A percentile compares a stretch with the other conserved stretches of the same genome.
Evolutionary conservation across 352 stramenopile species (phyloP).

Genomic region (Phytopythium delawarense): DNA sequence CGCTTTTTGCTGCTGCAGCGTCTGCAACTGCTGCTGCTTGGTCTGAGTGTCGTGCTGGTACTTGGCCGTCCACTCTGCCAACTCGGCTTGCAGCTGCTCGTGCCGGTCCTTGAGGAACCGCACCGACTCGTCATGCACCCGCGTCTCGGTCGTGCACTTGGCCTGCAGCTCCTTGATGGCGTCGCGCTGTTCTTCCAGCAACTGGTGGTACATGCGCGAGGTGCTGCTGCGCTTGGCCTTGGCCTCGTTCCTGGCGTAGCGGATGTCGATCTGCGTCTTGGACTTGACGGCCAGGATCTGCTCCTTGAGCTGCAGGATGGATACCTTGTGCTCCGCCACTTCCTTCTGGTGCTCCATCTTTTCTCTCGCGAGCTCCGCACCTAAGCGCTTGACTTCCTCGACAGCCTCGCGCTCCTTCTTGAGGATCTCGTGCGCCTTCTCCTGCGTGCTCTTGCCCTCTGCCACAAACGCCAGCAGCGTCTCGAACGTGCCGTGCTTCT

Average conservation of each 20-base stretch:
- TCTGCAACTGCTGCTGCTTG: slow-evolving; percentile 59
- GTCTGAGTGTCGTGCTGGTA: slow-evolving; percentile 79
- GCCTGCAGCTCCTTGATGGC: slow-evolving; percentile 62
- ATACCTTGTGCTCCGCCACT: slow-evolving; percentile 56
- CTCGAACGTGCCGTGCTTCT: slow-evolving; percentile 72
- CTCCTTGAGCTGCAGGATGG: slow-evolving; percentile 81
- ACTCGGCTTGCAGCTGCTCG: slow-evolving; percentile 53
- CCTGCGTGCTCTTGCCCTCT: slow-evolving; percentile 69
- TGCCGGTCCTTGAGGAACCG: slow-evolving; percentile 80
- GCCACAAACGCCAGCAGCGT: slow-evolving; percentile 70
- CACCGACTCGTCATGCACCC: slow-evolving; percentile 74
- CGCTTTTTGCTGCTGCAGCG: slow-evolving; percentile 52
- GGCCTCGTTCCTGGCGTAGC: slow-evolving; percentile 75
- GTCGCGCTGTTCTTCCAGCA: slow-evolving; percentile 72
- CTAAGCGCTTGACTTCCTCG: slow-evolving; percentile 84
- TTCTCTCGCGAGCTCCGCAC: slow-evolving; percentile 70
- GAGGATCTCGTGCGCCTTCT: slow-evolving; percentile 78
- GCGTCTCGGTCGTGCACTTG: slow-evolving; percentile 57
- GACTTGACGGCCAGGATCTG: slow-evolving; percentile 81
- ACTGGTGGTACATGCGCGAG: slow-evolving; percentile 69
- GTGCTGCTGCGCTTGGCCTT: slow-evolving; percentile 84
- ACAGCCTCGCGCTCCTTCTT: slow-evolving; percentile 84
- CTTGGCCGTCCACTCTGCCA: slow-evolving; percentile 71
- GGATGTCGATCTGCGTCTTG: slow-evolving; percentile 80
- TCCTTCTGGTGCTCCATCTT: slow-evolving; percentile 78